Evolutionary conservation across 768 basidiomycete species (phyloP).

Genomic region (Tulasnella sp.): DNA sequence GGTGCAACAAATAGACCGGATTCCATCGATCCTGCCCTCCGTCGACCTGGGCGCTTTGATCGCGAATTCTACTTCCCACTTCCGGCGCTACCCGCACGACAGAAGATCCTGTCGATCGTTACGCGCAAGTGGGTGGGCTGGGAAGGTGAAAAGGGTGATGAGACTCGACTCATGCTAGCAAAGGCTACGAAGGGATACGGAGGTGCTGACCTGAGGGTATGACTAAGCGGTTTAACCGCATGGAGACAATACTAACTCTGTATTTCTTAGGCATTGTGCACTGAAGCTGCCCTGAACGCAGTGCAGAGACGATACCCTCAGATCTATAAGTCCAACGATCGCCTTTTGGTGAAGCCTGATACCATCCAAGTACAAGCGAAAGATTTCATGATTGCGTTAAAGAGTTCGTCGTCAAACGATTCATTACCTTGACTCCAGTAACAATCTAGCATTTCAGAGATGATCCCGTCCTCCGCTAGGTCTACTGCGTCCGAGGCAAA

Average conservation of each 20-base stretch:
- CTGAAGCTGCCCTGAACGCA: conserved; percentile 92
- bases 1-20: conserved; percentile 97
- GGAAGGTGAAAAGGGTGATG: conserved; percentile 40
- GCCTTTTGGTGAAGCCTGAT: conserved; percentile 72
- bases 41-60: conserved; percentile 91
- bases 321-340: conserved; percentile 84
- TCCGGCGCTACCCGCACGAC: conserved; percentile 69
- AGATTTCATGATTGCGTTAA: conserved; percentile 95
- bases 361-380: conserved; percentile 71
- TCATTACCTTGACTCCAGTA: not conserved
- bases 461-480: conserved; percentile 89
- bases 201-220: conserved; percentile 86
- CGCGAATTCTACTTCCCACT: conserved; percentile 96
- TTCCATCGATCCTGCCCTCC: conserved; percentile 90
- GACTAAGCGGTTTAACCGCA: conserved; percentile 23
- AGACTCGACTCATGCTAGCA: conserved; percentile 53
- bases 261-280: conserved; percentile 71
- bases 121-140: conserved; percentile 83
- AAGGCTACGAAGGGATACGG: conserved; percentile 94
- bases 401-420: conserved; percentile 47
- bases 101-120: conserved; percentile 83
- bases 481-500: conserved; percentile 78
- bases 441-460: conserved; percentile 41
- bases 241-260: conserved; percentile 1
- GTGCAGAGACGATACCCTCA: conserved; percentile 94